Conservation (phyloP, 345 rosid species). For the Clausena lansium region DNA sequence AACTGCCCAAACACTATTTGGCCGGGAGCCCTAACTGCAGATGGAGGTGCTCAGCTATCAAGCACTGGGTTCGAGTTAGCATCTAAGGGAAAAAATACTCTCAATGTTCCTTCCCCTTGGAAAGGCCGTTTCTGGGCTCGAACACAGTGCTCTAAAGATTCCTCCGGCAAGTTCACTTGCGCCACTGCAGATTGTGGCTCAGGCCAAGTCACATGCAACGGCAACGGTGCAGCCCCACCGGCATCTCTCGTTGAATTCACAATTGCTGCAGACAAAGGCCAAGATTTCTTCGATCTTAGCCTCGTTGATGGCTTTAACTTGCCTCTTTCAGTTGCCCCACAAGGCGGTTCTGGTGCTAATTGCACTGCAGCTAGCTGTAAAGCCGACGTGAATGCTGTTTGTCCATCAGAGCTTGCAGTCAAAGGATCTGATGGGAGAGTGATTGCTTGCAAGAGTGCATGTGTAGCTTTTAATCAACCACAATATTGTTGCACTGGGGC, state of each 20-base stretch:
- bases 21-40: slow-evolving; percentile 36
- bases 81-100: neutral
- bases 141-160: slow-evolving; percentile 19
- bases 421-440: slow-evolving; percentile 23
- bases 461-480: slow-evolving; percentile 26
- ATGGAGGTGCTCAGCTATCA: slow-evolving; percentile 15
- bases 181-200: slow-evolving; percentile 35
- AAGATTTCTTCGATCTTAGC: slow-evolving; percentile 37
- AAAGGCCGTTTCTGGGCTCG: slow-evolving; percentile 42
- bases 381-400: slow-evolving; percentile 28
- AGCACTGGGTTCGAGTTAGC: slow-evolving; percentile 30
- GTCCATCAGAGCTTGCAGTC: slow-evolving; percentile 25
- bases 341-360: slow-evolving; percentile 20
- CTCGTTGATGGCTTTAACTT: slow-evolving; percentile 50
- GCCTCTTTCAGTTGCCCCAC: slow-evolving; percentile 32
- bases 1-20: slow-evolving; percentile 33
- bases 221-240: slow-evolving; percentile 31
- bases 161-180: slow-evolving; percentile 32
- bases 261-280: neutral
- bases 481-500: slow-evolving; percentile 38
- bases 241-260: slow-evolving; percentile 33
- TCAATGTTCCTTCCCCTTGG: slow-evolving; percentile 24
- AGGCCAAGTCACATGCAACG: slow-evolving; percentile 32
- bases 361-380: slow-evolving; percentile 26
- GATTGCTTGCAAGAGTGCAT: slow-evolving; percentile 44